phyloP scores from a whole-genome alignment of 1,284 basidiomycete species.

The Kwoniella shivajii region DNA sequence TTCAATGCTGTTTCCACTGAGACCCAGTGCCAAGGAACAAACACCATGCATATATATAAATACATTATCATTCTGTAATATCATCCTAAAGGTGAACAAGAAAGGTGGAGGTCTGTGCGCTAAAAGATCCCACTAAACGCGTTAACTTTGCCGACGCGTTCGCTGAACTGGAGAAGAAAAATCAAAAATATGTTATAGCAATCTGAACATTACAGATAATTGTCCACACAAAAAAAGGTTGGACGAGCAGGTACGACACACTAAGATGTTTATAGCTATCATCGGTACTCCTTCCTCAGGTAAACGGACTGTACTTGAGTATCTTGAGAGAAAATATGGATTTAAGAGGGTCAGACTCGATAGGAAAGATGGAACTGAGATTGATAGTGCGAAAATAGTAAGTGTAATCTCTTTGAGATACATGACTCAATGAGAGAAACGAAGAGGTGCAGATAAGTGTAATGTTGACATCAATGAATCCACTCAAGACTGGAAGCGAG shows the following conservation, averaged over 20 bases:
- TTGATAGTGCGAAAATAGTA: constrained; percentile 19
- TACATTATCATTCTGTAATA: not conserved
- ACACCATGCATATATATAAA: not conserved
- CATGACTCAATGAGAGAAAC: no score
- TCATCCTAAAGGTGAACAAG: not conserved
- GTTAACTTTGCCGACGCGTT: not conserved
- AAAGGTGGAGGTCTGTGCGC: not conserved
- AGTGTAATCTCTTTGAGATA: no score
- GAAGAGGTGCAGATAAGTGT: no score
- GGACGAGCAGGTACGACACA: not conserved
- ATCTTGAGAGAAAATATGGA: constrained; percentile 61
- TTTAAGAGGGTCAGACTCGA: constrained; percentile 56
- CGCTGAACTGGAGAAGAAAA: not conserved
- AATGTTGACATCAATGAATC: no score
- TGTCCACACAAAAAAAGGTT: not conserved
- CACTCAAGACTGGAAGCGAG: constrained; percentile 13
- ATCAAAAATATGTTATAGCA: not conserved
- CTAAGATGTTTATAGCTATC: constrained; percentile 77
- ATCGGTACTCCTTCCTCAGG: constrained; percentile 82
- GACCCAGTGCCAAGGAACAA: no score
- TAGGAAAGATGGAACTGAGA: constrained; percentile 1
- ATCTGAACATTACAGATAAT: not conserved
- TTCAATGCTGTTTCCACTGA: no score
- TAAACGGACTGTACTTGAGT: constrained; percentile 74
- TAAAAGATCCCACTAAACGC: no score